These are phyloP conservation scores for Gillenia trifoliata DNA, from an alignment of 306 rosid species.

Conservation along the genomic window DNA sequence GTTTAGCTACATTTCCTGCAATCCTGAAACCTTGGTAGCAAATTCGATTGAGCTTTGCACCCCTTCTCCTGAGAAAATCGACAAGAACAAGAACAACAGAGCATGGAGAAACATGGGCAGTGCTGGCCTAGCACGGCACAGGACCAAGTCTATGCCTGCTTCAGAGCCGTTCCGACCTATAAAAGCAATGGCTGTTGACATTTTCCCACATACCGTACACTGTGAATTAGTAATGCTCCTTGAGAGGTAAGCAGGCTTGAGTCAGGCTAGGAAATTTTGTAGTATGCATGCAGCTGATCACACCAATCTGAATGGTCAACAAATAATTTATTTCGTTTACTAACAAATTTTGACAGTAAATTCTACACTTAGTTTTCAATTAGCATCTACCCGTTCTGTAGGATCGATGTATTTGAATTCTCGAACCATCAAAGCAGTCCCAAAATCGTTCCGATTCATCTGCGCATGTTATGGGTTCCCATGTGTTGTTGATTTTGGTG, in stretches of 20 bases:
- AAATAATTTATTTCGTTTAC: conserved; percentile 4
- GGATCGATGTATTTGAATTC: neutral
- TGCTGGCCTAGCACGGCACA: conserved; percentile 81
- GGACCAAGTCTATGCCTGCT: conserved; percentile 86
- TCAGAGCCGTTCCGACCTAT: conserved; percentile 85
- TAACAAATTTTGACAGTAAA: neutral
- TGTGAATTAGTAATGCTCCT: conserved; percentile 96
- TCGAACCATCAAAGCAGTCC: neutral
- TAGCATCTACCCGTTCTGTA: neutral
- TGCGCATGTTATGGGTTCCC: too few species aligned
- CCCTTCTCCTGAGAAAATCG: conserved; percentile 60
- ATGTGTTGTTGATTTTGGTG: too few species aligned
- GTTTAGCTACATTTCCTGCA: conserved; percentile 94
- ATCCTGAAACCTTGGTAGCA: conserved; percentile 91
- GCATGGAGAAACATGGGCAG: conserved; percentile 93
- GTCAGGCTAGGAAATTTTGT: neutral
- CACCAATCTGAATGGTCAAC: neutral
- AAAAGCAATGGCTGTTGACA: conserved; percentile 93
- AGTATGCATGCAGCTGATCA: neutral
- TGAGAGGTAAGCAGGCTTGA: conserved; percentile 49
- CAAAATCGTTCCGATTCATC: too few species aligned
- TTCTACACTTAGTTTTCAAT: neutral
- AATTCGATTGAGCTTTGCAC: conserved; percentile 95
- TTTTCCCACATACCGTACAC: conserved; percentile 86
- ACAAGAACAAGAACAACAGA: conserved; percentile 73